phyloP scores from a whole-genome alignment of 208 protist genomes.

The Acanthamoeba sp. region DNA sequence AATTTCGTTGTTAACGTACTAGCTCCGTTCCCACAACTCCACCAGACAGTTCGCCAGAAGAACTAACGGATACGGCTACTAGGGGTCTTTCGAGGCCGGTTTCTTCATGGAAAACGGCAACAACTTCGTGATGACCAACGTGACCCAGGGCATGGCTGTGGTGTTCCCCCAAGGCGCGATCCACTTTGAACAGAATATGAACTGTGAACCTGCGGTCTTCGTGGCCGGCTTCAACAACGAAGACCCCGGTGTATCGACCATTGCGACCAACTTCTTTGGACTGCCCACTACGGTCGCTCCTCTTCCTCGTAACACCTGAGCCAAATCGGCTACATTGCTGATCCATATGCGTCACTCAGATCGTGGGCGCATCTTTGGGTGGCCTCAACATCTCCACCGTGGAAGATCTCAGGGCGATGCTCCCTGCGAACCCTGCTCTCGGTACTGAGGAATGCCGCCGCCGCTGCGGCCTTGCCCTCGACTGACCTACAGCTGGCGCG shows the following conservation, averaged over 20 bases:
- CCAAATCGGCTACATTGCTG: too few relatives aligned
- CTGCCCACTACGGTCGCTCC: conserved; percentile 4
- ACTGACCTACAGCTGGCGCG: too few relatives aligned
- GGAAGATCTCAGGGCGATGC: conserved; percentile 8
- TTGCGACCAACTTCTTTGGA: conserved; percentile 65
- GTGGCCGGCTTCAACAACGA: conserved; percentile 68
- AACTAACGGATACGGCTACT: neutral
- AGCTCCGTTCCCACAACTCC: neutral
- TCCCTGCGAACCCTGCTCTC: conserved; percentile 4
- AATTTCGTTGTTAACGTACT: conserved; percentile 57
- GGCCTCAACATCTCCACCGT: conserved; percentile 41
- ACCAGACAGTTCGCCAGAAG: too few relatives aligned
- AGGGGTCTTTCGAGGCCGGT: conserved; percentile 44
- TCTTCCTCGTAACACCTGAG: too few relatives aligned
- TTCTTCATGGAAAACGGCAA: conserved; percentile 69
- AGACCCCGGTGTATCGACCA: conserved; percentile 57
- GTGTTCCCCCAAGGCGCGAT: conserved; percentile 69
- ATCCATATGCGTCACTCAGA: neutral
- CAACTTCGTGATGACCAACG: conserved; percentile 32
- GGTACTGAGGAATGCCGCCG: conserved; percentile 56
- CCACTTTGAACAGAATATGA: conserved; percentile 63
- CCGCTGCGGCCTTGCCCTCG: conserved; percentile 16
- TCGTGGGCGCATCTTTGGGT: conserved; percentile 42
- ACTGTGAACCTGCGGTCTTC: conserved; percentile 48
- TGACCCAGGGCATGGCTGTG: conserved; percentile 30